phyloP scores from a whole-genome alignment of 2,329 filamentous ascomycete species.

The Colletotrichum costaricense region DNA sequence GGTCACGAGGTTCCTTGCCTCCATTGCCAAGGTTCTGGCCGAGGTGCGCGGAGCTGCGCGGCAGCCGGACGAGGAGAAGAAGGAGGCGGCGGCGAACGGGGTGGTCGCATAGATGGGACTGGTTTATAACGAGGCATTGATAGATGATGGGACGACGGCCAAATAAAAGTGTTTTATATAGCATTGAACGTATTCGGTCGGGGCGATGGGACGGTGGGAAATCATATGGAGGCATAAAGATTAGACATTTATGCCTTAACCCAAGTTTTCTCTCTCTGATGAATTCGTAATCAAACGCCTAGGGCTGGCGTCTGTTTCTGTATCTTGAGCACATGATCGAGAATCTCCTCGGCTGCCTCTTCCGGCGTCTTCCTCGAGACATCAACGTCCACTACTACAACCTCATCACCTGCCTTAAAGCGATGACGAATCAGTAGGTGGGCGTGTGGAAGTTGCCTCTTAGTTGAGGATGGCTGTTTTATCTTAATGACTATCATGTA shows the following conservation, averaged over 20 bases:
- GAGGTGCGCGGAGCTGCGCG: conserved; percentile 53
- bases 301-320: background rate
- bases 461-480: too few species aligned
- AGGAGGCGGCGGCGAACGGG: conserved; percentile 48
- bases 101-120: conserved; percentile 48
- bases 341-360: background rate
- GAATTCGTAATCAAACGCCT: background rate
- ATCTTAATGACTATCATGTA: background rate
- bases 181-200: background rate
- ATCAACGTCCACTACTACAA: background rate
- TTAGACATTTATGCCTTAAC: background rate
- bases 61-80: conserved; percentile 48
- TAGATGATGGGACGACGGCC: conserved; percentile 14
- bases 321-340: background rate
- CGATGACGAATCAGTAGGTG: background rate
- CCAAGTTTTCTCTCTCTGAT: background rate
- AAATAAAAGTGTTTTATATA: background rate
- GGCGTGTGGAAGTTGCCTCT: too few species aligned
- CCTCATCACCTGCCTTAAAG: background rate
- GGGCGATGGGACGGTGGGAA: background rate
- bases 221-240: background rate
- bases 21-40: conserved; percentile 65
- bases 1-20: conserved; percentile 80
- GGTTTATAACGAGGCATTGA: conserved; percentile 3
- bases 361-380: background rate